phyloP scores from a whole-genome alignment of 257 asterid species.

The Solanum chmielewskii region DNA sequence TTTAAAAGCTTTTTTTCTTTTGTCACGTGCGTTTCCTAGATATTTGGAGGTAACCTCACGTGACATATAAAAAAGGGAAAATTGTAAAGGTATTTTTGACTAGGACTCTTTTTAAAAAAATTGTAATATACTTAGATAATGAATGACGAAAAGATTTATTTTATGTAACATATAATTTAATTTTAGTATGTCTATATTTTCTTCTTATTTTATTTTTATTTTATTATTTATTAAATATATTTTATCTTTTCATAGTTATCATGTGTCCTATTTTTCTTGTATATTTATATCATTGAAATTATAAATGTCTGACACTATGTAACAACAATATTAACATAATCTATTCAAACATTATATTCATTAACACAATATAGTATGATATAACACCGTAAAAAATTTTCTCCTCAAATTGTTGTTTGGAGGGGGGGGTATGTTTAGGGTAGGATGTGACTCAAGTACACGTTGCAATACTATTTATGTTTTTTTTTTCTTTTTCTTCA shows the following conservation, averaged over 20 bases:
- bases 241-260: not conserved
- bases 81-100: not conserved
- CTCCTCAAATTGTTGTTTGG: not conserved
- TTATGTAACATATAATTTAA: no score
- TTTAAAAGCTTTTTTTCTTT: not conserved
- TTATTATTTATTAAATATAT: no score
- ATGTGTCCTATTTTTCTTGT: not conserved
- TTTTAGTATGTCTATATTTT: no score
- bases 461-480: not conserved
- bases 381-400: not conserved
- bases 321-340: no score
- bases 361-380: no score
- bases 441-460: not conserved
- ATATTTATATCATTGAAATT: fast-evolving
- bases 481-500: not conserved
- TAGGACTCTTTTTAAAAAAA: not conserved
- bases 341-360: no score
- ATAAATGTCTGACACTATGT: not conserved
- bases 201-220: no score
- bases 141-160: no score
- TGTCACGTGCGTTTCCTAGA: not conserved
- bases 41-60: not conserved
- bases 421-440: not conserved
- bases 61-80: not conserved
- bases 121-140: no score